These are phyloP conservation scores for Boletus fagicola DNA, from an alignment of 768 basidiomycete species.

Conservation along the genomic window DNA sequence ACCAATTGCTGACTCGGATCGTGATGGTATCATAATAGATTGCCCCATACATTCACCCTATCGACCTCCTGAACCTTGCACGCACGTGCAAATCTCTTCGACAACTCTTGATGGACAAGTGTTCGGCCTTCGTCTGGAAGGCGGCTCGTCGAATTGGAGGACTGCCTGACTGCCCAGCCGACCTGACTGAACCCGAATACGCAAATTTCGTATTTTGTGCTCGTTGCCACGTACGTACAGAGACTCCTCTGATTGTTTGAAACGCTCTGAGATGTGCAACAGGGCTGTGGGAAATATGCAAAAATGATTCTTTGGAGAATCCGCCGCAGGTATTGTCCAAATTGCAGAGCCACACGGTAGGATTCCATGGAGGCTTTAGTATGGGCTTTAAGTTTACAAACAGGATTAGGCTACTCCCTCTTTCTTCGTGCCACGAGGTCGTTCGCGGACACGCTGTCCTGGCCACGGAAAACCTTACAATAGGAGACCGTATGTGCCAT, in stretches of 20 bases:
- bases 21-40: no score
- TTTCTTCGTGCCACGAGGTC: background rate
- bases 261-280: background rate
- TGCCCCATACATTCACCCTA: no score
- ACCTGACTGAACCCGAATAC: constrained; percentile 44
- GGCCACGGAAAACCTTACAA: background rate
- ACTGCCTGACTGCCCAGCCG: constrained; percentile 41
- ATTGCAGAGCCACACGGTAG: background rate
- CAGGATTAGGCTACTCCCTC: background rate
- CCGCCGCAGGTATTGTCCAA: background rate
- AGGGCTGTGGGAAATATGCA: constrained; percentile 1
- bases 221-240: constrained; percentile 16
- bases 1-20: no score
- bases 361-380: background rate
- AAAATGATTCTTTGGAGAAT: background rate
- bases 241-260: background rate
- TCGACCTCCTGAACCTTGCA: no score
- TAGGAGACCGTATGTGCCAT: background rate
- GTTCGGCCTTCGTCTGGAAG: no score
- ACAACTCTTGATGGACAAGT: no score
- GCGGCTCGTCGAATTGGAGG: constrained; percentile 3
- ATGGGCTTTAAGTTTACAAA: background rate
- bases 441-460: background rate
- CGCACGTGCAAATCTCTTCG: no score
- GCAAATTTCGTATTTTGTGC: constrained; percentile 37